These are phyloP conservation scores for Massospora cicadina DNA, from an alignment of 371 early-diverging fungal genomes.

Conservation along the genomic window DNA sequence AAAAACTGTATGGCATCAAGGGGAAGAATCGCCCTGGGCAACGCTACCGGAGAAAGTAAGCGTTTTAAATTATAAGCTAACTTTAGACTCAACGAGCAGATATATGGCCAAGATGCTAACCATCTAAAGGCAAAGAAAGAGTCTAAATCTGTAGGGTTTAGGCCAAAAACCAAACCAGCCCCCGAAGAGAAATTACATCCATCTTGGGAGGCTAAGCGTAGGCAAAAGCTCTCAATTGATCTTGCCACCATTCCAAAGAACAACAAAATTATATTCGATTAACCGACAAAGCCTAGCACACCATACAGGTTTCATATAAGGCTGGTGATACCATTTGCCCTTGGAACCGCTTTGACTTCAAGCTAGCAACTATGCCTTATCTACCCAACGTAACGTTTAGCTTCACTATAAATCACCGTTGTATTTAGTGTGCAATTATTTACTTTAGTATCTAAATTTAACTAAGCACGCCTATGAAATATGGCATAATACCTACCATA, in stretches of 20 bases:
- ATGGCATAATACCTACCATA: too few relatives aligned
- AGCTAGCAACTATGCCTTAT: too few relatives aligned
- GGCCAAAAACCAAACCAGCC: neutral
- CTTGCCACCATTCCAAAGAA: neutral
- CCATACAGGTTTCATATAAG: too few relatives aligned
- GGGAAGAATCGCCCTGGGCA: slow-evolving; percentile 5
- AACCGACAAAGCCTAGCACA: too few relatives aligned
- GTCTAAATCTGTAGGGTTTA: neutral
- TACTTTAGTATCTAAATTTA: too few relatives aligned
- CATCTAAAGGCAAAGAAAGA: neutral
- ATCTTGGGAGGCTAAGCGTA: slow-evolving; percentile 6
- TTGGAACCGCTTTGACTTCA: too few relatives aligned
- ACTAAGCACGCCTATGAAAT: too few relatives aligned
- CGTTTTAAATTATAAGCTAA: neutral
- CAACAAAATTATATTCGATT: slow-evolving; percentile 7
- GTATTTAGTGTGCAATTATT: too few relatives aligned
- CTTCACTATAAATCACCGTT: too few relatives aligned
- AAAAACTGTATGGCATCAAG: slow-evolving; percentile 1
- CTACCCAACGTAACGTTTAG: too few relatives aligned
- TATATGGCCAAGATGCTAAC: slow-evolving; percentile 7
- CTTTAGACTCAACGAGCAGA: slow-evolving; percentile 1
- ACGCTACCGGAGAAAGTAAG: slow-evolving; percentile 2
- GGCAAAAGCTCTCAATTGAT: neutral
- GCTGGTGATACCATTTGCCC: too few relatives aligned
- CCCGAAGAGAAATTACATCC: slow-evolving; percentile 5